phyloP scores from a whole-genome alignment of 2,329 filamentous ascomycete genomes.

The Zymoseptoria pseudotritici region DNA sequence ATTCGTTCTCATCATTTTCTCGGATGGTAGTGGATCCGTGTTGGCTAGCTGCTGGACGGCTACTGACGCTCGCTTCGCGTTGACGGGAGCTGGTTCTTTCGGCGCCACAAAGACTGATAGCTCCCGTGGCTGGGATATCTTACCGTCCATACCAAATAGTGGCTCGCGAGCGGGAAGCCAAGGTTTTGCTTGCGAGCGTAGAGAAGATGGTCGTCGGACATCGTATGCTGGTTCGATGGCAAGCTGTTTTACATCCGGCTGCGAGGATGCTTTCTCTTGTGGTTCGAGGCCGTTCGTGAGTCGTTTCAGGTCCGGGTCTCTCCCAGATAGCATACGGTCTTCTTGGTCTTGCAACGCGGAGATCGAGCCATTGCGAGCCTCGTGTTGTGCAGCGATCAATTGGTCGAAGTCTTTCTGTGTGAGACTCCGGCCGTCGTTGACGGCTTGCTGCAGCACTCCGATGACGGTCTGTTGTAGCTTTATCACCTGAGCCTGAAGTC shows the following conservation, averaged over 20 bases:
- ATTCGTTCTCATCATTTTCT: neutral
- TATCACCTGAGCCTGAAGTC: slow-evolving; percentile 38
- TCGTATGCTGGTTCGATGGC: neutral
- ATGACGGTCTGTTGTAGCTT: slow-evolving; percentile 39
- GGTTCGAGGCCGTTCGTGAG: neutral
- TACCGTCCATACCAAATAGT: neutral
- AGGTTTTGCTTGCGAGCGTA: neutral
- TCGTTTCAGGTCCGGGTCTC: slow-evolving; percentile 1
- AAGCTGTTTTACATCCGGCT: neutral
- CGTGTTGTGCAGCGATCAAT: slow-evolving; percentile 34
- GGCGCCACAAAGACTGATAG: neutral
- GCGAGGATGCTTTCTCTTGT: neutral
- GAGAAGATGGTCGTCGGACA: neutral
- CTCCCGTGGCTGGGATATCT: neutral
- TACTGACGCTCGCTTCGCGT: neutral
- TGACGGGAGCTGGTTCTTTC: neutral
- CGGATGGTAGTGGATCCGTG: neutral
- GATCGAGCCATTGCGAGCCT: slow-evolving; percentile 35
- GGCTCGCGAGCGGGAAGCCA: neutral
- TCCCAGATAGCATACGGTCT: neutral
- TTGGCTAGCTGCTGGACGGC: neutral
- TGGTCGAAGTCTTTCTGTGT: slow-evolving; percentile 34
- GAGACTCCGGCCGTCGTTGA: slow-evolving; percentile 34
- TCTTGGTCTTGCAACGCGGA: slow-evolving; percentile 29
- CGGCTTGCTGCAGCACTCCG: slow-evolving; percentile 37